Evolutionary conservation across 306 rosid genomes (phyloP), one percentile per base, ranked within the genome.

Genomic region (Lathyrus tuberosus): DNA sequence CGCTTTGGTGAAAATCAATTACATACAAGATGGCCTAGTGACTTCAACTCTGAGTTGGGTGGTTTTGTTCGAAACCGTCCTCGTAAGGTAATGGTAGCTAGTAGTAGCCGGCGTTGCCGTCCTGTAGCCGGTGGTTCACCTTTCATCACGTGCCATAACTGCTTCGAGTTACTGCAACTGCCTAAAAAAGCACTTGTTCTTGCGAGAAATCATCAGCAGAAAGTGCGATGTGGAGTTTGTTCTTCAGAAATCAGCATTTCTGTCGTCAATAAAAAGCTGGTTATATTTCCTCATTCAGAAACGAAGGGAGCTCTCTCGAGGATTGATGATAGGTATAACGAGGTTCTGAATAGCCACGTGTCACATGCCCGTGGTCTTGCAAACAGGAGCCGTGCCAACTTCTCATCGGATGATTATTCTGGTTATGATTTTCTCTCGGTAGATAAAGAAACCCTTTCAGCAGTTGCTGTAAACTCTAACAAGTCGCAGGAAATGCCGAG

Each of bases 101-200:
- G 76, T 59, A 84, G 86, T 61, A 82, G 87, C 42, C 84, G 65
- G 42, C 92, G 64, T 61, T 87, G 89, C 70, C 84, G 70, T 56
- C 97, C 99, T 24, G 41, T 91, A 38, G 88, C 91, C 37, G 91
- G 95, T 16, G 99, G 99, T 69, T 91, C 96, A 20, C 99, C 99
- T 31, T 91, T 95, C 79, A 65, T 95, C 42, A 79, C 95, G 10
- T 95, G 99, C 64, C 80, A 76, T 66, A 95, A 84, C 75, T 95
- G 99, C 85, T 89, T 79, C 70, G 95, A 82, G 76, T 66, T 89
- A 67, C 83, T 95, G 76, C 86, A 85, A 62, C 84, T 95, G 42
- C 96, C 97, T 42, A 87, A 78, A 80, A 85, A 72, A 76, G 85
- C 84, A 6, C 47, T 78, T 62, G 60, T 63, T 58, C 66, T 47